Percentiles rank a stretch among this genome's conserved stretches.
Evolutionary conservation across 169 alveolate genomes (phyloP).

Genomic region (Babesia bovis): DNA sequence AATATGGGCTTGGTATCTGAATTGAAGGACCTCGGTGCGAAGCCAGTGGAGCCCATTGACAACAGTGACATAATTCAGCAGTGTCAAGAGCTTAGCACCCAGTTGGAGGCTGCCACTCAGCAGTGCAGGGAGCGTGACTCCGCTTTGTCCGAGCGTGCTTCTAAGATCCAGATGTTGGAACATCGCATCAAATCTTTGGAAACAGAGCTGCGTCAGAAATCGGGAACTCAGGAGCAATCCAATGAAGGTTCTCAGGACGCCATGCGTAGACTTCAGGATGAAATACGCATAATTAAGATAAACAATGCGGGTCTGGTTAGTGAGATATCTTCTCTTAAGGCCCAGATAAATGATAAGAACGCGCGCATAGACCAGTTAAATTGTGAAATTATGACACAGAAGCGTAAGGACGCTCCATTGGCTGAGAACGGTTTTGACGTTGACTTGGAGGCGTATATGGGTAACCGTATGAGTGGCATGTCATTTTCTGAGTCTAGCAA

Average conservation of each 20-base stretch:
- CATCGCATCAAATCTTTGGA: neutral
- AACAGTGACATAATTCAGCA: neutral
- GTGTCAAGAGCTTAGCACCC: neutral
- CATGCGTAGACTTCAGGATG: conserved; percentile 5
- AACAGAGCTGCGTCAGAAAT: neutral
- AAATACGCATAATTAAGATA: conserved; percentile 10
- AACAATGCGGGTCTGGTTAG: conserved; percentile 21
- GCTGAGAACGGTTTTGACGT: neutral
- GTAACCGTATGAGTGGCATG: neutral
- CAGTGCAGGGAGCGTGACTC: conserved; percentile 5
- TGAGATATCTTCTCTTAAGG: conserved; percentile 21
- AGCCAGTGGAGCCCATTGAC: neutral
- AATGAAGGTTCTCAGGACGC: neutral
- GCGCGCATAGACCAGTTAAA: conserved; percentile 28
- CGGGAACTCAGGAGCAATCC: neutral
- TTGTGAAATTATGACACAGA: conserved; percentile 13
- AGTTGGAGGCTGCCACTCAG: neutral
- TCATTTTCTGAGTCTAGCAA: neutral
- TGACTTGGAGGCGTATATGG: conserved; percentile 15
- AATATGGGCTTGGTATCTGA: conserved; percentile 2
- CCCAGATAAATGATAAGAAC: conserved; percentile 11
- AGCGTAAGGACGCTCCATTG: neutral
- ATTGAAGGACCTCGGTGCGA: neutral
- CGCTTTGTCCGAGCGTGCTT: neutral
- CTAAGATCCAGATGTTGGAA: neutral